phyloP scores from a whole-genome alignment of 1,284 basidiomycete species.

The Apiotrichum siamense region DNA sequence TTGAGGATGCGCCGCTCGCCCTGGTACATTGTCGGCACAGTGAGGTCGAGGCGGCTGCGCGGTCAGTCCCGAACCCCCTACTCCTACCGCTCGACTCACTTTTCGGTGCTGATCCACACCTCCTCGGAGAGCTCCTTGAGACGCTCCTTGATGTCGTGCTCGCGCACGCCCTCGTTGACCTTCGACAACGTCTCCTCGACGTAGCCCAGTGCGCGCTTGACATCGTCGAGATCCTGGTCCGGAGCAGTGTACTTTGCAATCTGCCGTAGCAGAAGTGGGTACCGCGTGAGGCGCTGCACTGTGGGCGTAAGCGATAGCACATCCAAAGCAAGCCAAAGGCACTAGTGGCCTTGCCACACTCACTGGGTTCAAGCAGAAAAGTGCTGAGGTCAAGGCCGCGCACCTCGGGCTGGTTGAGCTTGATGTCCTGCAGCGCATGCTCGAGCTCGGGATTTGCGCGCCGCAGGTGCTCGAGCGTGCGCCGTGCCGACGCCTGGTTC shows the following conservation, averaged over 20 bases:
- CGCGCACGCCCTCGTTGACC: constrained; percentile 85
- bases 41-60: constrained; percentile 73
- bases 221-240: constrained; percentile 52
- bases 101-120: constrained; percentile 74
- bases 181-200: constrained; percentile 67
- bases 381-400: constrained; percentile 83
- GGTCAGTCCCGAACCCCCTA: neutral
- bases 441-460: constrained; percentile 62
- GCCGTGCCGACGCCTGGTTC: constrained; percentile 75
- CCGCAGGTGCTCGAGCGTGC: constrained; percentile 68
- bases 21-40: constrained; percentile 73
- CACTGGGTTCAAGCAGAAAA: constrained; percentile 84
- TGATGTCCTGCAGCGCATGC: constrained; percentile 26
- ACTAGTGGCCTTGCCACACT: constrained; percentile 28
- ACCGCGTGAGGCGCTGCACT: constrained; percentile 94
- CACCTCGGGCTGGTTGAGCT: constrained; percentile 59
- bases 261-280: constrained; percentile 77
- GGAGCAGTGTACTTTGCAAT: constrained; percentile 72
- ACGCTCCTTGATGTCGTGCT: constrained; percentile 71
- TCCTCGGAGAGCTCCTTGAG: constrained; percentile 66
- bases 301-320: no score
- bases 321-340: no score
- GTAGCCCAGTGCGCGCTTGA: constrained; percentile 57
- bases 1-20: constrained; percentile 68
- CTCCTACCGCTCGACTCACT: constrained; percentile 50